Conservation (phyloP, 768 basidiomycete genomes). For the Suillus hirtellus region DNA sequence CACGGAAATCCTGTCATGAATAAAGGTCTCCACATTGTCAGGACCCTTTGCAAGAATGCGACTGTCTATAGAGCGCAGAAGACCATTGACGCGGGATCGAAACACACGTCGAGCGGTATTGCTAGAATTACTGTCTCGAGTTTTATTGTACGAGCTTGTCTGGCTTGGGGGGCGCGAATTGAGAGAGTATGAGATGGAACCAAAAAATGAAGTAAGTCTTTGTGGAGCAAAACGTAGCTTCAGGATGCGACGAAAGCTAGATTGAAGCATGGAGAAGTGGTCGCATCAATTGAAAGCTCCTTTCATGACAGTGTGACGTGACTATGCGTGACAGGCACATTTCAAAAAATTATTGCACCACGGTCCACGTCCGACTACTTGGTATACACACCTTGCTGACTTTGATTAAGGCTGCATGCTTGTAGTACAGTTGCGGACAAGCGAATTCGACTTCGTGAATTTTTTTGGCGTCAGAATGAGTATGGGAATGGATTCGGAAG, state of each 20-base stretch:
- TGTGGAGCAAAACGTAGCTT: neutral
- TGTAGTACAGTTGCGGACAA: too few relatives aligned
- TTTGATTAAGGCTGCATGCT: too few relatives aligned
- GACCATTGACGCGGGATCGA: constrained; percentile 26
- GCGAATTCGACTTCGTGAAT: too few relatives aligned
- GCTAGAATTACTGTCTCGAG: neutral
- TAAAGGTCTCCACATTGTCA: constrained; percentile 21
- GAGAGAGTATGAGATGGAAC: neutral
- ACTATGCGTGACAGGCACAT: too few relatives aligned
- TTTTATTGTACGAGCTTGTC: too few relatives aligned
- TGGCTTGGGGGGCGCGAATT: neutral
- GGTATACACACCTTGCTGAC: too few relatives aligned
- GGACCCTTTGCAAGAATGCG: constrained; percentile 24
- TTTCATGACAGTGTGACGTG: too few relatives aligned
- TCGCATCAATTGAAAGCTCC: too few relatives aligned
- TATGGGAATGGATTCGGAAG: too few relatives aligned
- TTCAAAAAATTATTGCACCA: too few relatives aligned
- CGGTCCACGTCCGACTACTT: too few relatives aligned
- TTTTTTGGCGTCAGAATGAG: too few relatives aligned
- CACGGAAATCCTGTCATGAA: constrained; percentile 26
- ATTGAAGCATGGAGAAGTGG: constrained; percentile 1
- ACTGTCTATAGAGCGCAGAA: constrained; percentile 29
- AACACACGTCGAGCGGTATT: neutral
- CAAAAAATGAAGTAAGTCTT: neutral
- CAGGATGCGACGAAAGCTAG: neutral